These are phyloP conservation scores for Barbatosphaeria neglecta DNA, from an alignment of 495 filamentous ascomycete species.

Conservation along the genomic window DNA sequence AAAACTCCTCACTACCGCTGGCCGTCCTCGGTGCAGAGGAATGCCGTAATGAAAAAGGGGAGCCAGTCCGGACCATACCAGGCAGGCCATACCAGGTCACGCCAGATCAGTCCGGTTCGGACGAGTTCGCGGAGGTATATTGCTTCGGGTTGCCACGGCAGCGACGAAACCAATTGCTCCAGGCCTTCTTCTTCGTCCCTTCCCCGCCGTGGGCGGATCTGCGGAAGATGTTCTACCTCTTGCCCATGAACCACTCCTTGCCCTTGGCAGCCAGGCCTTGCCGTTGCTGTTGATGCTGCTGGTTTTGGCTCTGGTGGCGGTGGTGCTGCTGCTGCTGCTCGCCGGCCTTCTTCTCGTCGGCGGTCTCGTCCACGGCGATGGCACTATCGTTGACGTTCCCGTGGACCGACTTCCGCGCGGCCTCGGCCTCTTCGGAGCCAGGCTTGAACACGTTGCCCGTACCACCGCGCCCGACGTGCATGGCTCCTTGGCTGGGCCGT, in stretches of 20 bases:
- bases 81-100: no score
- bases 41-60: no score
- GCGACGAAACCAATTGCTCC: no score
- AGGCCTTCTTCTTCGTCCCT: no score
- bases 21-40: no score
- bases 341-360: constrained; percentile 6
- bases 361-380: constrained; percentile 1
- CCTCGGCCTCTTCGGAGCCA: constrained; percentile 20
- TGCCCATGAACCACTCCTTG: constrained; percentile 40
- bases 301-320: constrained; percentile 5
- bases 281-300: constrained; percentile 16
- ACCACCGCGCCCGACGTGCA: constrained; percentile 43
- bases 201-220: no score
- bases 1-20: no score
- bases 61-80: no score
- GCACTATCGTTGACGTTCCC: constrained; percentile 21
- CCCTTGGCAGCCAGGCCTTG: constrained; percentile 40
- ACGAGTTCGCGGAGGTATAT: no score
- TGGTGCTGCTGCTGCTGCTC: constrained; percentile 7
- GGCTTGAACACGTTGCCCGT: constrained; percentile 43
- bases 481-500: constrained; percentile 20
- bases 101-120: no score
- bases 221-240: constrained; percentile 23
- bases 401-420: constrained; percentile 22
- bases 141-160: no score